Base-by-base conservation (phyloP, 768 basidiomycete genomes). In the Auricularia heimuer region DNA sequence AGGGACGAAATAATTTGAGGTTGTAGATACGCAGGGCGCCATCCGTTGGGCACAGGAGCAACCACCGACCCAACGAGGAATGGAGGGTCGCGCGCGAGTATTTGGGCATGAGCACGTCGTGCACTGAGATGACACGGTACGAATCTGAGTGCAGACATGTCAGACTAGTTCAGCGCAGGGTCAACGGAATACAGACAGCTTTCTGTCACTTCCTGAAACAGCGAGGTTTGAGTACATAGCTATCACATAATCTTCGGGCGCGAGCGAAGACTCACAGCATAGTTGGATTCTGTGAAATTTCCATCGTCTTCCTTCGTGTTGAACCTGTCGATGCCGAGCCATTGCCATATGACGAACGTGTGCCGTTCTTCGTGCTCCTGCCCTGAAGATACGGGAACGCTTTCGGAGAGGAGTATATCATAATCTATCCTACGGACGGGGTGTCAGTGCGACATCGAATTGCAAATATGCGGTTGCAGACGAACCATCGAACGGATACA, bases 131-230 rank as follows among this genome's bases (percentile, higher is more conserved):
- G 18, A 88, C 68, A 65, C 84, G 87, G 76, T 88, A 89, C 0
- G 88, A 89, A 58, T 83, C 88, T 90, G 63, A 60, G 60, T 39
- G 61, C 24, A 3, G 37, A 21, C 34, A 61, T 7, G 56, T 62
- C 21, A 61, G 2, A 29, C 21, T 37, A 34, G 21, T 11, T 16
- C 11, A 62, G 21, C 12, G 12, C 8, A 42, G 2, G 39, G 7
- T 42, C 58, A 1, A 34, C 33, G 16, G 16, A 70, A 0, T 34
- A 18, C 86, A 71, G 71, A 90, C 90, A 80, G 72, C 88, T 90
- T 69, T 90, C 86, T 69, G 85, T 85, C 70, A 85, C 90, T 72
- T 91, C 90, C 89, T 91, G 36, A 56, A 47, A 36, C 61, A 21
- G 39, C 21, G 14, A 21, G 42, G n/a, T 39, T 58, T 51, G 36